Evolutionary conservation across 1,139 yeast species (phyloP).

Genomic region (Lizanozyma gosingica): DNA sequence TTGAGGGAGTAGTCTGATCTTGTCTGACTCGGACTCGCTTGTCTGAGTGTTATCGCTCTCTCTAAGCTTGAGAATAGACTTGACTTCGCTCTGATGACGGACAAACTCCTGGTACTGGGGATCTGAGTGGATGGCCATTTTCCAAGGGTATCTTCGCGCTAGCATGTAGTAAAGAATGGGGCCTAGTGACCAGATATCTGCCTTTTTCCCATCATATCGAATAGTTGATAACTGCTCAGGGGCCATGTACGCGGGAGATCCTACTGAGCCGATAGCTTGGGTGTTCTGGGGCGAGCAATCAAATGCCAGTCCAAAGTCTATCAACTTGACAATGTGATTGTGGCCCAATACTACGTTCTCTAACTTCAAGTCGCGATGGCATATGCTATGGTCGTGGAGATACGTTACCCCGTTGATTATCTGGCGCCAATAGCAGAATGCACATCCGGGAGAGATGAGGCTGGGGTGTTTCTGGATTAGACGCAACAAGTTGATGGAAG

Average conservation of each 20-base stretch:
- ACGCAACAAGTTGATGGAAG: constrained; percentile 12
- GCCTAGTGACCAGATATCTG: constrained; percentile 46
- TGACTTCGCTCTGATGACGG: constrained; percentile 5
- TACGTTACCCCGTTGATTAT: constrained; percentile 22
- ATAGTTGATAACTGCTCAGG: constrained; percentile 36
- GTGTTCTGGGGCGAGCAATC: constrained; percentile 7
- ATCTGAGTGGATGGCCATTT: constrained; percentile 19
- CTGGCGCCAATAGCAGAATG: constrained; percentile 28
- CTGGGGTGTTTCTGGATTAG: constrained; percentile 6
- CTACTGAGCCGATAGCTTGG: constrained; percentile 38
- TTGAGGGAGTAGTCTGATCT: not conserved
- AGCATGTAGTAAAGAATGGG: constrained; percentile 28
- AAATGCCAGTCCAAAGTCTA: constrained; percentile 30
- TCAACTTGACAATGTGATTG: constrained; percentile 22
- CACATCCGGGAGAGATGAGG: not conserved
- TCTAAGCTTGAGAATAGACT: constrained; percentile 4
- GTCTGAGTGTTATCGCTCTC: no score
- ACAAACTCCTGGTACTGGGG: constrained; percentile 7
- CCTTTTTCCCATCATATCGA: constrained; percentile 29
- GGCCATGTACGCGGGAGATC: constrained; percentile 36
- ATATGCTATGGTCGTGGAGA: constrained; percentile 20
- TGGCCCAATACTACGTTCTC: constrained; percentile 27
- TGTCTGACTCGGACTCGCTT: not conserved
- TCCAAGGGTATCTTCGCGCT: constrained; percentile 26
- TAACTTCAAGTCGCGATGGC: constrained; percentile 37